Evolutionary conservation across 345 rosid genomes (phyloP).

Genomic region (Pistacia vera): DNA sequence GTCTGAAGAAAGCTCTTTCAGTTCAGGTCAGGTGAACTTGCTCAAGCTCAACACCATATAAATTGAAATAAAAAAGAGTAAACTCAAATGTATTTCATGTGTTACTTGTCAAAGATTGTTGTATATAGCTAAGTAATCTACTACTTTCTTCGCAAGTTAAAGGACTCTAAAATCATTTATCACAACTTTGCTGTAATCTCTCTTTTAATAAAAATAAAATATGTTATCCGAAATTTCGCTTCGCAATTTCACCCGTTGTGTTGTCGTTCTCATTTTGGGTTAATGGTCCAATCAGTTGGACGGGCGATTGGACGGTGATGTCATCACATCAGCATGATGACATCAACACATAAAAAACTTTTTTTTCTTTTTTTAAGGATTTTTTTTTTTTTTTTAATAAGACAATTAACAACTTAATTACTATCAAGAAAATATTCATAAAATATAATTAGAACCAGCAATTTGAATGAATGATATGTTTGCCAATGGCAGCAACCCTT

Average conservation of each 20-base stretch:
- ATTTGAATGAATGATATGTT: constrained; percentile 11
- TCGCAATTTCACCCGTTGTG: too few species aligned
- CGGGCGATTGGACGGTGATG: too few species aligned
- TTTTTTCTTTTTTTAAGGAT: too few species aligned
- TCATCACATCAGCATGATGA: too few species aligned
- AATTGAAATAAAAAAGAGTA: not conserved
- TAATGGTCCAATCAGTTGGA: too few species aligned
- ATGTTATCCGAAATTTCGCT: not conserved
- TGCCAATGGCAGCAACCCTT: constrained; percentile 20
- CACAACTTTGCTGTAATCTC: not conserved
- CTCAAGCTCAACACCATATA: not conserved
- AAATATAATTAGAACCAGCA: not conserved
- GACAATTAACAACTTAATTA: too few species aligned
- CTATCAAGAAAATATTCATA: constrained; percentile 12
- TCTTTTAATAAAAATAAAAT: not conserved
- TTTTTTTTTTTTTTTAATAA: too few species aligned
- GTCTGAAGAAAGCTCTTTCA: not conserved
- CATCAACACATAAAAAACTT: too few species aligned
- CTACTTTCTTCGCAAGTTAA: not conserved
- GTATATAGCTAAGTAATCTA: not conserved
- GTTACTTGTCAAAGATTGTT: not conserved
- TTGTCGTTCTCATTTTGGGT: too few species aligned
- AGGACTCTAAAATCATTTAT: not conserved
- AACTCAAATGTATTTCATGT: not conserved
- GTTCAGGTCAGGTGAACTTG: not conserved